Conservation (phyloP, 2,329 filamentous ascomycete species). For the Colletotrichum higginsianum region DNA sequence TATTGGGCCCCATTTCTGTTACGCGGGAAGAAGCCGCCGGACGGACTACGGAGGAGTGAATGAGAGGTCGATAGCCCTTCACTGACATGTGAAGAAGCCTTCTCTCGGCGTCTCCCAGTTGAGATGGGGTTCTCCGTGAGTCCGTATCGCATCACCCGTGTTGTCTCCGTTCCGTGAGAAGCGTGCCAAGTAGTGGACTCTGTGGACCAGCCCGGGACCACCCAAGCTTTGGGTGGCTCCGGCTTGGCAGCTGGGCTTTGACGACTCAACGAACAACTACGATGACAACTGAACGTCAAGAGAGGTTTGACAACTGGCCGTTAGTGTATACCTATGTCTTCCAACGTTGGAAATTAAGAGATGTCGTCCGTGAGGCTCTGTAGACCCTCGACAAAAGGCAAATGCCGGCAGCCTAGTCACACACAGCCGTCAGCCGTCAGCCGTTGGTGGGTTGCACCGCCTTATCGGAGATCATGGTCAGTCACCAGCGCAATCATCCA, state of each 20-base stretch:
- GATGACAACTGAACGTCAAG: background rate
- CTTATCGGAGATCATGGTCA: background rate
- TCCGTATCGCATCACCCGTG: background rate
- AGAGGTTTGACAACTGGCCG: no score
- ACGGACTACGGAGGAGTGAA: no score
- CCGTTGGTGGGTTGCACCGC: conserved; percentile 11
- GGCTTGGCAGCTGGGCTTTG: conserved; percentile 2
- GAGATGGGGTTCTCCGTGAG: no score
- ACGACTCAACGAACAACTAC: background rate
- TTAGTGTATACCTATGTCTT: no score
- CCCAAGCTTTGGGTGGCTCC: background rate
- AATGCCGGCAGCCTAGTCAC: no score
- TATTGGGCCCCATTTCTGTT: no score
- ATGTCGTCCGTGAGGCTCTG: conserved; percentile 22
- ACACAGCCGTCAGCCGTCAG: no score
- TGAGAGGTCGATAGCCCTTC: background rate
- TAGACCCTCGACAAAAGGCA: background rate
- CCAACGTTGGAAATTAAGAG: background rate
- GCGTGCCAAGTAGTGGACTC: background rate
- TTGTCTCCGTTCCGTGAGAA: background rate
- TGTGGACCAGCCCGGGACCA: background rate
- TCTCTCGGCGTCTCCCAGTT: no score
- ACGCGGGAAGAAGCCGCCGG: no score
- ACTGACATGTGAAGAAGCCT: conserved; percentile 18
- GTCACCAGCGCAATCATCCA: background rate